Percentiles rank a stretch among this genome's conserved stretches.
Evolutionary conservation across 2,329 filamentous ascomycete species (phyloP).

Genomic region (Cadophora malorum): DNA sequence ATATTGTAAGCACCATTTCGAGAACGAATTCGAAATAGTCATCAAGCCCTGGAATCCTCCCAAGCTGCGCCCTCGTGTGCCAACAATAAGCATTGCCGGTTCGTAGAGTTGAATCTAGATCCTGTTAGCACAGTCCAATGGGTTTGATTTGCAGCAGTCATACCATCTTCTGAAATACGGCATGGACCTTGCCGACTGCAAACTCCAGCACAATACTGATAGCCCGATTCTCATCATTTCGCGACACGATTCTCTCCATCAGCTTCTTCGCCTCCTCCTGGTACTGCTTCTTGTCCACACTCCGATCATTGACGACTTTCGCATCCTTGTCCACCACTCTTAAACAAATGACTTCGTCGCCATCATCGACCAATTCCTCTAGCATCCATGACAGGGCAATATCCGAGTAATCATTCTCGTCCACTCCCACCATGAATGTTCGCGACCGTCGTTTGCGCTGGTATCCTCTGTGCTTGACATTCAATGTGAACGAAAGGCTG

Average conservation of each 20-base stretch:
- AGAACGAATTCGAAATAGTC: conserved; percentile 66
- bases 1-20: conserved; percentile 77
- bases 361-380: conserved; percentile 78
- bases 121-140: neutral
- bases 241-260: conserved; percentile 69
- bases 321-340: conserved; percentile 75
- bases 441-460: conserved; percentile 70
- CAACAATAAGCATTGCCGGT: conserved; percentile 74
- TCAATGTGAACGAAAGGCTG: conserved; percentile 69
- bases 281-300: conserved; percentile 66
- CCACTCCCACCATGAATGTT: conserved; percentile 75
- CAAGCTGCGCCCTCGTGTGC: conserved; percentile 71
- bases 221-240: conserved; percentile 73
- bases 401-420: conserved; percentile 77
- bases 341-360: conserved; percentile 76
- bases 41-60: conserved; percentile 74
- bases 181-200: conserved; percentile 73
- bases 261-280: conserved; percentile 68
- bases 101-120: conserved; percentile 73
- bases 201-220: conserved; percentile 76
- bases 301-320: conserved; percentile 65
- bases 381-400: conserved; percentile 78
- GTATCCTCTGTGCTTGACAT: conserved; percentile 76
- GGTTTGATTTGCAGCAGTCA: conserved; percentile 35
- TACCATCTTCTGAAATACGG: conserved; percentile 77